A percentile compares a stretch with the other conserved stretches of the same genome.
phyloP scores from a whole-genome alignment of 164 flowering plant genomes.

The Nymphaea colorata region DNA sequence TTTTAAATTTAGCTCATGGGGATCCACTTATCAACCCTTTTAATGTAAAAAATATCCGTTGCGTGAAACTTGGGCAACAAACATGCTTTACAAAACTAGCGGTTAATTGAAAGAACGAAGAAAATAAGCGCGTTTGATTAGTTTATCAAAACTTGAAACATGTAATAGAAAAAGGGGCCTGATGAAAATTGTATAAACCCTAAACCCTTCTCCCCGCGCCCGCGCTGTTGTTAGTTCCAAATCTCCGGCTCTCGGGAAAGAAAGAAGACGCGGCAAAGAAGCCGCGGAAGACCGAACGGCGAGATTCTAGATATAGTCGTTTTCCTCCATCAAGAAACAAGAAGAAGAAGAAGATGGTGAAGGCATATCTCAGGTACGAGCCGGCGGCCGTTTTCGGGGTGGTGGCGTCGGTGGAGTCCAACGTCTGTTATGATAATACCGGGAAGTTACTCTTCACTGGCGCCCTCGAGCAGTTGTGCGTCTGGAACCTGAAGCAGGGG shows the following conservation, averaged over 20 bases:
- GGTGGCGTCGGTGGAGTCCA: slow-evolving; percentile 55
- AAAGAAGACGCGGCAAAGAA: neutral
- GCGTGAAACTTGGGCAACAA: too few relatives aligned
- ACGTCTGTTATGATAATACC: slow-evolving; percentile 66
- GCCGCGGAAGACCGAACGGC: neutral
- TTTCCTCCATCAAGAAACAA: neutral
- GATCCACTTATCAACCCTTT: too few relatives aligned
- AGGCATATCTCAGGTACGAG: slow-evolving; percentile 85
- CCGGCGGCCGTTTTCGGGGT: slow-evolving; percentile 77
- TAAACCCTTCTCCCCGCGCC: too few relatives aligned
- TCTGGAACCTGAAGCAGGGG: slow-evolving; percentile 90
- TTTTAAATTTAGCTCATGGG: too few relatives aligned
- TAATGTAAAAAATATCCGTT: too few relatives aligned
- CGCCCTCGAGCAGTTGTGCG: slow-evolving; percentile 69
- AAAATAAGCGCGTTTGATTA: too few relatives aligned
- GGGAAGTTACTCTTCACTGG: slow-evolving; percentile 73
- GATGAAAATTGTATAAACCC: too few relatives aligned
- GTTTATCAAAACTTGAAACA: too few relatives aligned
- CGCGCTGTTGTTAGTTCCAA: too few relatives aligned
- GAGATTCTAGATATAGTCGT: neutral
- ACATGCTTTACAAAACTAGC: too few relatives aligned
- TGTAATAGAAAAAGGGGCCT: too few relatives aligned
- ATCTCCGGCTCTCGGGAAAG: neutral
- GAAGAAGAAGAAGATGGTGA: slow-evolving; percentile 51
- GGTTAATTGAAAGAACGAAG: too few relatives aligned